Evolutionary conservation across 345 rosid species (phyloP).

Genomic region (Salix koriyanagi): DNA sequence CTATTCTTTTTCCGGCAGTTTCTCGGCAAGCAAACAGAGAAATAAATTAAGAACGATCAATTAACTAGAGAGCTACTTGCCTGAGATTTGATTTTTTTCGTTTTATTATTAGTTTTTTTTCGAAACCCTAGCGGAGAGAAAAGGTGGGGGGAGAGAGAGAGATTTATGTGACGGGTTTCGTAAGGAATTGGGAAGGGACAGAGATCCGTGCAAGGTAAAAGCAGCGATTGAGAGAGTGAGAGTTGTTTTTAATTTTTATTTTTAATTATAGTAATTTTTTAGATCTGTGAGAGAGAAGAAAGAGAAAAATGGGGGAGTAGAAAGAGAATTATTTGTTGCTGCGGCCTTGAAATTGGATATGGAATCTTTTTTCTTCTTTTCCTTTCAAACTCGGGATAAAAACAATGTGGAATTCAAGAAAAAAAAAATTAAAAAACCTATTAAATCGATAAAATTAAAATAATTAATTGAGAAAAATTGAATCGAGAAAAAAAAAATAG

Average conservation of each 20-base stretch:
- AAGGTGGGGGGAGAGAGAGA: neutral
- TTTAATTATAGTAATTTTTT: neutral
- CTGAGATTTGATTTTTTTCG: slow-evolving; percentile 6
- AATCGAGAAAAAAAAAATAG: too few relatives aligned
- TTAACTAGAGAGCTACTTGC: slow-evolving; percentile 21
- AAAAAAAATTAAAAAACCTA: too few relatives aligned
- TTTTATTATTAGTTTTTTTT: neutral
- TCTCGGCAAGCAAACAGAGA: neutral
- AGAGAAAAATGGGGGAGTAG: neutral
- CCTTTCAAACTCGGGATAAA: neutral
- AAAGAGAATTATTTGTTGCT: neutral
- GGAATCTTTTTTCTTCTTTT: neutral
- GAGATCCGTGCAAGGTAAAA: slow-evolving; percentile 19
- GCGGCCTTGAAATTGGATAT: neutral
- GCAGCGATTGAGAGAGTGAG: slow-evolving; percentile 11
- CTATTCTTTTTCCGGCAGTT: neutral
- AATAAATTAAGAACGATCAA: neutral
- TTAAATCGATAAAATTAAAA: too few relatives aligned
- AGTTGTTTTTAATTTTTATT: neutral
- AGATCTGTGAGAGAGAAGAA: slow-evolving; percentile 24
- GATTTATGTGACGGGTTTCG: slow-evolving; percentile 11
- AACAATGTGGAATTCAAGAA: neutral
- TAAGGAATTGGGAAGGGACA: slow-evolving; percentile 19
- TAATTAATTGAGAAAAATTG: too few relatives aligned
- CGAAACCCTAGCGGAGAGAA: slow-evolving; percentile 41